Evolutionary conservation across 2,329 filamentous ascomycete genomes (phyloP), one percentile per base, ranked within the genome.

Genomic region (Aspergillus fumigatiaffinis): DNA sequence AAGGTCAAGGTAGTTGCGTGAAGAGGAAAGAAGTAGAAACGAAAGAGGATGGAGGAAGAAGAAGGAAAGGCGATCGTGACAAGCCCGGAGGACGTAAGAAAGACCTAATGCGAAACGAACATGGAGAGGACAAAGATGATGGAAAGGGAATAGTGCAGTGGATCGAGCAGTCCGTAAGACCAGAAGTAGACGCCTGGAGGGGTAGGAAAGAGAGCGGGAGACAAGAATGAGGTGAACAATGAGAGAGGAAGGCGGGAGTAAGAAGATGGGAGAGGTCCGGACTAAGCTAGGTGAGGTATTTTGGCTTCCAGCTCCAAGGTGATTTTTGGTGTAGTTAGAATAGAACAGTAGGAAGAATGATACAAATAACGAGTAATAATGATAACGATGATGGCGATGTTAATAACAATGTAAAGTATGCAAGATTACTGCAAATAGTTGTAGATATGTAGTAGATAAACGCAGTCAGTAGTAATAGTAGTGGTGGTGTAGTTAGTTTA

Each of bases 131-230:
- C 10, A 20, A 12, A 23, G 42, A 46, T 10, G 32, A 52, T 28
- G 49, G 25, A 52, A 38, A 42, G n/a, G 32, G 46, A 52, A 61
- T 55, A 55, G 46, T 29, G 50, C 28, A 51, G 51, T 53, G 55
- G 29, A 57, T 48, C 23, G 5, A 46, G 25, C 29, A 52, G 49
- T 47, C 17, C 41, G 46, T n/a, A 42, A 38, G 50, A 28, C 14
- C 14, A 35, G 25, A 23, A 8, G 23, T 35, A 25, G 42, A 55
- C 21, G 55, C 38, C 32, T 52, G 51, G 41, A 51, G 32, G 17
- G 23, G 23, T 9, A 44, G 23, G 17, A 38, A 54, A 29, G 41
- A 49, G 20, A 46, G 41, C 20, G 29, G 26, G 28, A 26, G 48
- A 29, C 21, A 35, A 20, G 38, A n/a, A 51, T 28, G 14, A 55